phyloP scores from a whole-genome alignment of 2,329 filamentous ascomycete species.

The Fusarium equiseti region DNA sequence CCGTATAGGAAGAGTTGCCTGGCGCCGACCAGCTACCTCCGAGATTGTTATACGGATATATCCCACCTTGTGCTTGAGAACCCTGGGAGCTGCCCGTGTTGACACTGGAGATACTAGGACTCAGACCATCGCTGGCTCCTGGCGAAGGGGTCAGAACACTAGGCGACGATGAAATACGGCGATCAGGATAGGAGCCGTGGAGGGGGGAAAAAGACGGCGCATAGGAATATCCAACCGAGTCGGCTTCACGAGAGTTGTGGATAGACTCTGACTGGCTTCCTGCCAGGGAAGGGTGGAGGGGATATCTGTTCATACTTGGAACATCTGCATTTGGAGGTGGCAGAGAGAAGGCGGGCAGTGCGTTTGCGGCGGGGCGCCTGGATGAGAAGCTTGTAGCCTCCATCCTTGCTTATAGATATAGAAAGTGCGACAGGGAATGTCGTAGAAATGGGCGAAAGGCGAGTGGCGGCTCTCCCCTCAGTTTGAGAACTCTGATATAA shows the following conservation, averaged over 20 bases:
- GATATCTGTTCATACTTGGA: slow-evolving; percentile 52
- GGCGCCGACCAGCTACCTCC: slow-evolving; percentile 71
- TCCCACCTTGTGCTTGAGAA: slow-evolving; percentile 64
- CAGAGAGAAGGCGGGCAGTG: slow-evolving; percentile 53
- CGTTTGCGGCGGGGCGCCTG: slow-evolving; percentile 51
- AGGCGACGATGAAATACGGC: slow-evolving; percentile 47
- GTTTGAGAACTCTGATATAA: slow-evolving; percentile 26
- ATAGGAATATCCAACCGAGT: slow-evolving; percentile 42
- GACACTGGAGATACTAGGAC: slow-evolving; percentile 70
- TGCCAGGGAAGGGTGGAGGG: slow-evolving; percentile 38
- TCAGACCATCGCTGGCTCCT: slow-evolving; percentile 71
- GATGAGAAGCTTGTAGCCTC: slow-evolving; percentile 51
- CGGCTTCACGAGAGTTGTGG: slow-evolving; percentile 43
- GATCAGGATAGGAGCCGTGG: slow-evolving; percentile 46
- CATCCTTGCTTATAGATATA: slow-evolving; percentile 37
- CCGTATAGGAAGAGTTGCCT: slow-evolving; percentile 62
- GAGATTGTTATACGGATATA: slow-evolving; percentile 66
- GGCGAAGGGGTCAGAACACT: slow-evolving; percentile 54
- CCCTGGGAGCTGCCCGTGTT: slow-evolving; percentile 70
- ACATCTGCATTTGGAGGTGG: slow-evolving; percentile 53
- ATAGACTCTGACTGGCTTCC: slow-evolving; percentile 41
- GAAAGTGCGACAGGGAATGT: neutral
- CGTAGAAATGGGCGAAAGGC: neutral
- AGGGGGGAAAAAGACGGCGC: slow-evolving; percentile 43
- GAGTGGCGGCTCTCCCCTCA: neutral